Evolutionary conservation across 768 basidiomycete species (phyloP).

Genomic region (Suillus ampliporus): DNA sequence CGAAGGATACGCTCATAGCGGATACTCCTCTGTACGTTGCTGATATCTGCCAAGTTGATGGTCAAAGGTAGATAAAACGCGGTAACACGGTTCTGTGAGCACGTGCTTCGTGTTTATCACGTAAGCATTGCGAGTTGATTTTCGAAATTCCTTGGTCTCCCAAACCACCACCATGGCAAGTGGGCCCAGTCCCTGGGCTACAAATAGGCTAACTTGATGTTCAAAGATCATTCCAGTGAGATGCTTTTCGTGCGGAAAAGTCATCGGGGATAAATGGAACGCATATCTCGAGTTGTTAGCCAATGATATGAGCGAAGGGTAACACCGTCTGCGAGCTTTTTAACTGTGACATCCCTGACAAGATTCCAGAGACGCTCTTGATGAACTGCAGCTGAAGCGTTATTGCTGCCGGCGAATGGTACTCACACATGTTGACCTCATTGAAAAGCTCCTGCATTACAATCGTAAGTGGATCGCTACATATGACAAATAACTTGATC

Average conservation of each 20-base stretch:
- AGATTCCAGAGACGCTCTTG: conserved; percentile 77
- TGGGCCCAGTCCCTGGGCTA: not conserved
- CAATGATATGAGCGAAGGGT: conserved; percentile 90
- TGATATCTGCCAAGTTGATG: conserved; percentile 7
- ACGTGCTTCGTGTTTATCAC: conserved; percentile 33
- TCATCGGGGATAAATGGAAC: conserved; percentile 96
- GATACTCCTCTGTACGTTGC: conserved; percentile 7
- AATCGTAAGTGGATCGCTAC: conserved; percentile 69
- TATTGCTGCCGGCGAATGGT: conserved; percentile 99
- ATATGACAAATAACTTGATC: not conserved
- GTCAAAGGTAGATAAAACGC: conserved; percentile 17
- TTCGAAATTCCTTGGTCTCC: not conserved
- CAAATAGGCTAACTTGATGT: not conserved
- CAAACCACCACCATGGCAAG: conserved; percentile 34
- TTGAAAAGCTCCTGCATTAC: conserved; percentile 95
- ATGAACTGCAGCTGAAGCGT: conserved; percentile 86
- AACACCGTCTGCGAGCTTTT: conserved; percentile 9
- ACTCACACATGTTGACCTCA: conserved; percentile 95
- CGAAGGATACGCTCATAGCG: conserved; percentile 56
- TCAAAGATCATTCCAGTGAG: conserved; percentile 92
- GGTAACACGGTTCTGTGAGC: conserved; percentile 18
- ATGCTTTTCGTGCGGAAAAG: conserved; percentile 96
- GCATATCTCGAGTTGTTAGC: conserved; percentile 83
- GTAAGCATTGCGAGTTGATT: conserved; percentile 7
- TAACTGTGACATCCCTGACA: conserved; percentile 9